phyloP scores from a whole-genome alignment of 225 moss, liverwort and hornwort genomes.

The Marchantia polymorpha region DNA sequence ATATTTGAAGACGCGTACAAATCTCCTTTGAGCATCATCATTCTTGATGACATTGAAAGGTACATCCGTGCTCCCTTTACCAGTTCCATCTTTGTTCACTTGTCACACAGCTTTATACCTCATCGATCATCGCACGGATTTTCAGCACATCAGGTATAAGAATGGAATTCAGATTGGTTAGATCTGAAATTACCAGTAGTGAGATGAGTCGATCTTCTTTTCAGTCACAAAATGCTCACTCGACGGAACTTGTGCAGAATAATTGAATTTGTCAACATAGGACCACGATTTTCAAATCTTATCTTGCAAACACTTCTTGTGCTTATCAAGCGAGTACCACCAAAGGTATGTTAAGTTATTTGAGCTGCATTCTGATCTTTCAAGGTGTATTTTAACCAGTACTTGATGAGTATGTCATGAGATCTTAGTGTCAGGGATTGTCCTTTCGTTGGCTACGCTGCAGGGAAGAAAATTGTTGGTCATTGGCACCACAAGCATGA shows the following conservation, averaged over 20 bases:
- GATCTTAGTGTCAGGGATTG: background rate
- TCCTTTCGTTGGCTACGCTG: background rate
- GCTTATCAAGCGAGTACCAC: constrained; percentile 84
- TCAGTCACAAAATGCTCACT: background rate
- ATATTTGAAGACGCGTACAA: constrained; percentile 98
- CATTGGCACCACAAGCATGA: constrained; percentile 79
- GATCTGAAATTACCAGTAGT: background rate
- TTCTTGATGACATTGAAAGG: constrained; percentile 93
- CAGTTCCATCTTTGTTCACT: background rate
- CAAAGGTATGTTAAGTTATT: constrained; percentile 49
- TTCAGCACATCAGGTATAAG: too few species aligned
- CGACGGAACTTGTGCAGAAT: constrained; percentile 48
- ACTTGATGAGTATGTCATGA: background rate
- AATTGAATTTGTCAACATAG: constrained; percentile 84
- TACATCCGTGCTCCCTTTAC: constrained; percentile 21
- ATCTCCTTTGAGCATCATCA: constrained; percentile 92
- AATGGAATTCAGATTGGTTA: too few species aligned
- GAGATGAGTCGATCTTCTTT: background rate
- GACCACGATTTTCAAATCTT: constrained; percentile 85
- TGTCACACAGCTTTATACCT: background rate
- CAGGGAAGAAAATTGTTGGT: constrained; percentile 83
- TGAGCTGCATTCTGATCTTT: background rate
- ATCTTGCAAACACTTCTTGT: constrained; percentile 79
- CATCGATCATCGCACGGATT: too few species aligned
- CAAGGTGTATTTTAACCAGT: background rate